Percentiles rank a stretch among this genome's conserved stretches.
Conservation (phyloP, 768 basidiomycete species). For the Tephrocybe sp. region DNA sequence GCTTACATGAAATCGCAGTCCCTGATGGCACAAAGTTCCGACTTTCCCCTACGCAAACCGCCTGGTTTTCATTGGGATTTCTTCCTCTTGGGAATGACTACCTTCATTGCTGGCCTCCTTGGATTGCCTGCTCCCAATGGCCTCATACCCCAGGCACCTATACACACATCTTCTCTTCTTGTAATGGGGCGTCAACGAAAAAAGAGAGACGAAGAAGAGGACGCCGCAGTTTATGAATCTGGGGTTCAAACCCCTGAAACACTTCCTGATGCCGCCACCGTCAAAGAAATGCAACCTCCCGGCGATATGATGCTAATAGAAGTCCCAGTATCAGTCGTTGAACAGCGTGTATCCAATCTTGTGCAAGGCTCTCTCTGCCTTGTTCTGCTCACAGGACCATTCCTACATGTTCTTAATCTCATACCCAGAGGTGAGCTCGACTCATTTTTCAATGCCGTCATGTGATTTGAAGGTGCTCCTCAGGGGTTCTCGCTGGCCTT, state of each 20-base stretch:
- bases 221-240: slow-evolving; percentile 16
- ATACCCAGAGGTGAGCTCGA: slow-evolving; percentile 62
- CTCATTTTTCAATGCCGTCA: slow-evolving; percentile 5
- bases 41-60: slow-evolving; percentile 89
- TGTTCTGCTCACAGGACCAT: slow-evolving; percentile 78
- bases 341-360: slow-evolving; percentile 92
- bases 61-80: slow-evolving; percentile 88
- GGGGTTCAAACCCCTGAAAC: slow-evolving; percentile 5
- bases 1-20: slow-evolving; percentile 48
- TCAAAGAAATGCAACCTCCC: slow-evolving; percentile 11
- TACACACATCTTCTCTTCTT: slow-evolving; percentile 84
- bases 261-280: slow-evolving; percentile 3
- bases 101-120: slow-evolving; percentile 84
- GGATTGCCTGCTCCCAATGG: slow-evolving; percentile 88
- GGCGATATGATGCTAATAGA: slow-evolving; percentile 28
- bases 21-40: slow-evolving; percentile 87
- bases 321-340: slow-evolving; percentile 75
- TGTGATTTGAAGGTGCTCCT: slow-evolving; percentile 2
- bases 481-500: slow-evolving; percentile 77
- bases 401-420: slow-evolving; percentile 74
- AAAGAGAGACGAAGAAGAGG: slow-evolving; percentile 37
- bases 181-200: slow-evolving; percentile 54
- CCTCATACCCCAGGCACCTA: slow-evolving; percentile 84
- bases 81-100: slow-evolving; percentile 87
- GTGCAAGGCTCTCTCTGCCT: slow-evolving; percentile 80